phyloP scores from a whole-genome alignment of 805 yeast species.

The Cyberlindnera samutprakarnensis region DNA sequence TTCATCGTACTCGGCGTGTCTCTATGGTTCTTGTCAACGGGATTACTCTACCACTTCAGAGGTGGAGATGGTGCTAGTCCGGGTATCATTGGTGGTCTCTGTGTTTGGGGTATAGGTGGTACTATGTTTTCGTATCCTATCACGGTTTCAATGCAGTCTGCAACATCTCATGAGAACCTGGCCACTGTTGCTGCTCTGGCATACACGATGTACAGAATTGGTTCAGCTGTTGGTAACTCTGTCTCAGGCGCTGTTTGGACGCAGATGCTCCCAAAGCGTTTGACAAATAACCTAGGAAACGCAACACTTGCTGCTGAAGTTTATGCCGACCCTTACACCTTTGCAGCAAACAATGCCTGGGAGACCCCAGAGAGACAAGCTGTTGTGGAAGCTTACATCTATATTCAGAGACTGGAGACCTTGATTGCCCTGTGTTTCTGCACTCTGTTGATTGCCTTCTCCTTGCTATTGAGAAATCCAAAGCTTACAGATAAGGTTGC shows the following conservation, averaged over 20 bases:
- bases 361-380: conserved; percentile 55
- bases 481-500: conserved; percentile 27
- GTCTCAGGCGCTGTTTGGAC: conserved; percentile 73
- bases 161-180: conserved; percentile 60
- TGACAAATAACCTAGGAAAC: conserved; percentile 26
- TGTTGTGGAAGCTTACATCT: conserved; percentile 48
- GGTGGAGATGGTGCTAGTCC: conserved; percentile 39
- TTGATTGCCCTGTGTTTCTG: conserved; percentile 45
- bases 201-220: conserved; percentile 51
- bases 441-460: conserved; percentile 37
- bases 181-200: conserved; percentile 55
- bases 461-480: conserved; percentile 48
- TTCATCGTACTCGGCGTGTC: conserved; percentile 53
- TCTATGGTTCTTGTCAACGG: conserved; percentile 55
- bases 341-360: conserved; percentile 43
- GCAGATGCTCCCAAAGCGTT: conserved; percentile 42
- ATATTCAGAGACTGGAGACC: conserved; percentile 52
- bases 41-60: conserved; percentile 50
- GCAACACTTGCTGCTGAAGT: conserved; percentile 35
- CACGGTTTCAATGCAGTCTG: conserved; percentile 55
- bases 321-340: conserved; percentile 47
- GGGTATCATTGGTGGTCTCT: conserved; percentile 62
- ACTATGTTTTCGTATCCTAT: conserved; percentile 63
- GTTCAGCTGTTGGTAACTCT: conserved; percentile 56
- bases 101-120: conserved; percentile 62